Evolutionary conservation across 805 yeast genomes (phyloP).

Genomic region (Yarrowia sp.): DNA sequence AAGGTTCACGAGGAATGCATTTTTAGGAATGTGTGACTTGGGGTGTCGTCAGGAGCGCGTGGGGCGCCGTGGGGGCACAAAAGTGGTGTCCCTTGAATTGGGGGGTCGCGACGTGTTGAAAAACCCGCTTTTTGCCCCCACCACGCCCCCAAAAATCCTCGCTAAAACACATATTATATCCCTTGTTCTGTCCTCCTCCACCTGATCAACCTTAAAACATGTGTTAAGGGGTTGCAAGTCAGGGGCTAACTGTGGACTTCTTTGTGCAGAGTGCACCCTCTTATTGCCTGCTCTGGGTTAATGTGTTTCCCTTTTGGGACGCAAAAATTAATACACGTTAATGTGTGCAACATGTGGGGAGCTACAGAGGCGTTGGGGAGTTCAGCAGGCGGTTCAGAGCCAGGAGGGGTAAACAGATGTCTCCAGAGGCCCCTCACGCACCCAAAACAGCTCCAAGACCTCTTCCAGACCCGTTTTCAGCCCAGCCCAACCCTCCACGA

Average conservation of each 20-base stretch:
- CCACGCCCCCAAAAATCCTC: too few relatives aligned
- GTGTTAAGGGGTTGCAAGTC: conserved; percentile 25
- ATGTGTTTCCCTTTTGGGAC: not conserved
- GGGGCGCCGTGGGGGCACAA: too few relatives aligned
- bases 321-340: not conserved
- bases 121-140: not conserved
- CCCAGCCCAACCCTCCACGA: not conserved
- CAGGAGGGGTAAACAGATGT: too few relatives aligned
- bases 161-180: not conserved
- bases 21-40: not conserved
- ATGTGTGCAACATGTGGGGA: not conserved
- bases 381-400: too few relatives aligned
- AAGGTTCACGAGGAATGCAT: conserved; percentile 6
- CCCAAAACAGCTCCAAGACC: too few relatives aligned
- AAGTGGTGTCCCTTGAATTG: too few relatives aligned
- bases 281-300: conserved; percentile 17
- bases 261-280: not conserved
- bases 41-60: too few relatives aligned
- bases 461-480: too few relatives aligned
- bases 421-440: too few relatives aligned
- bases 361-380: not conserved
- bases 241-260: conserved; percentile 16
- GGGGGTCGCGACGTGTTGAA: too few relatives aligned
- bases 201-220: conserved; percentile 22
- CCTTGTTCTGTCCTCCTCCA: conserved; percentile 11